Evolutionary conservation across 176 grass and related monocot species (phyloP), one percentile per base, ranked within the genome.

Genomic region (Chrysopogon serrulatus): DNA sequence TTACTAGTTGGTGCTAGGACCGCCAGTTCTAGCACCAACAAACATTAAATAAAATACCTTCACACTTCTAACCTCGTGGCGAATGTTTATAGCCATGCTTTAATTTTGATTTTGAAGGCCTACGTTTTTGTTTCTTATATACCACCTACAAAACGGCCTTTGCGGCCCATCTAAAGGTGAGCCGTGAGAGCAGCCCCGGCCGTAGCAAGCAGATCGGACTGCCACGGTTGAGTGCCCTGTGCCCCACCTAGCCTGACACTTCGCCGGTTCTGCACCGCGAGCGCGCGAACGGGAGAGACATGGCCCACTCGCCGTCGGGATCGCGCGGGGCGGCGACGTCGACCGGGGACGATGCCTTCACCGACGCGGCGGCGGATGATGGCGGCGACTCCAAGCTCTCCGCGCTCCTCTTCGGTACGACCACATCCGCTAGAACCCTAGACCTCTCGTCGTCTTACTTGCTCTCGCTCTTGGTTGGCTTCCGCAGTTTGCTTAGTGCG

Each of bases 351-450:
- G 83, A 65, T 72, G 73, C 36, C 65, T 45, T 82, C 65, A 49
- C 36, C 28, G 88, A 42, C 8, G 28, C 83, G 36, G 23, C 43
- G 31, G 67, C 28, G 65, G 88, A 82, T 11, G 73, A 71, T 31
- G 54, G 36, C 35, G 23, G 27, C 13, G 82, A 89, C 19, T 89
- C 90, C 60, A 81, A 75, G 34, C 30, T 92, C 79, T 89, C 83
- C 8, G 78, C 79, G 36, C 65, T 92, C 79, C 73, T 92, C 61
- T 89, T 21, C 49, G 79, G 86, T 89, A 83, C 32, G 35, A 19
- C 44, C 43, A 5, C 31, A 0, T 18, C 26, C 48, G 6, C 48
- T 51, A 51, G 48, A 47, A 47, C 44, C 44, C 44, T 47, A 47
- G 14, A 16, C 44, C 0, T 47, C 14, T 47, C 44, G 44, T 47